phyloP scores from a whole-genome alignment of 1,284 basidiomycete genomes.

The Leccinum subrobustum region DNA sequence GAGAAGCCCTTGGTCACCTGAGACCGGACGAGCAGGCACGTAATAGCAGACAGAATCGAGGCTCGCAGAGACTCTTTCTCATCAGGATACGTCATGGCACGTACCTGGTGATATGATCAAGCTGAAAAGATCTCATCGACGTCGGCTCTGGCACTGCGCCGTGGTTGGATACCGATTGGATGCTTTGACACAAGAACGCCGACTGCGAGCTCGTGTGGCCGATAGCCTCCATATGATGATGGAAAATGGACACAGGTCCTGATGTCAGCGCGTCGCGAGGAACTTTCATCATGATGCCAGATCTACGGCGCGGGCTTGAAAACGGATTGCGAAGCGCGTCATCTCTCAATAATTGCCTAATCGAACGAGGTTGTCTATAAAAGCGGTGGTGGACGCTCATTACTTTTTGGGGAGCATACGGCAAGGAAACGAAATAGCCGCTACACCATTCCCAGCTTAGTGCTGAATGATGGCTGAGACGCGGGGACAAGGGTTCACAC shows the following conservation, averaged over 20 bases:
- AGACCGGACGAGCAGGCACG: conserved; percentile 6
- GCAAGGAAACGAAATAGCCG: conserved; percentile 12
- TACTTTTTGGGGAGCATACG: neutral
- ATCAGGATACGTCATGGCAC: conserved; percentile 11
- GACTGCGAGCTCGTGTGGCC: conserved; percentile 9
- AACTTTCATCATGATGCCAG: conserved; percentile 19
- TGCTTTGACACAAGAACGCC: conserved; percentile 11
- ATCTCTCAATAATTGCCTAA: conserved; percentile 19
- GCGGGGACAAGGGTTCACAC: conserved; percentile 11
- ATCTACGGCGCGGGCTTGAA: conserved; percentile 18
- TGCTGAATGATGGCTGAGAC: neutral
- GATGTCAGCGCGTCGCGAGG: conserved; percentile 12
- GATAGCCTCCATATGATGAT: conserved; percentile 20
- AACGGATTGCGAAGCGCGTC: conserved; percentile 23
- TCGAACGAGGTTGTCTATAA: conserved; percentile 10
- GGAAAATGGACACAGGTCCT: conserved; percentile 17
- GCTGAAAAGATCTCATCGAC: conserved; percentile 1
- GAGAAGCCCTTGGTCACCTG: conserved; percentile 1
- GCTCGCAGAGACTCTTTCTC: neutral
- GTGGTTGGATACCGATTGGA: conserved; percentile 4
- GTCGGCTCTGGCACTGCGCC: conserved; percentile 10
- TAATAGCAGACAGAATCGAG: conserved; percentile 8
- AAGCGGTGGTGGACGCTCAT: conserved; percentile 11
- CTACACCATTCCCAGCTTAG: conserved; percentile 13
- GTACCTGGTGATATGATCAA: conserved; percentile 11